Evolutionary conservation across 2,329 filamentous ascomycete species (phyloP), one percentile per base, ranked within the genome.

Genomic region (Reticulascus tulasneorum): DNA sequence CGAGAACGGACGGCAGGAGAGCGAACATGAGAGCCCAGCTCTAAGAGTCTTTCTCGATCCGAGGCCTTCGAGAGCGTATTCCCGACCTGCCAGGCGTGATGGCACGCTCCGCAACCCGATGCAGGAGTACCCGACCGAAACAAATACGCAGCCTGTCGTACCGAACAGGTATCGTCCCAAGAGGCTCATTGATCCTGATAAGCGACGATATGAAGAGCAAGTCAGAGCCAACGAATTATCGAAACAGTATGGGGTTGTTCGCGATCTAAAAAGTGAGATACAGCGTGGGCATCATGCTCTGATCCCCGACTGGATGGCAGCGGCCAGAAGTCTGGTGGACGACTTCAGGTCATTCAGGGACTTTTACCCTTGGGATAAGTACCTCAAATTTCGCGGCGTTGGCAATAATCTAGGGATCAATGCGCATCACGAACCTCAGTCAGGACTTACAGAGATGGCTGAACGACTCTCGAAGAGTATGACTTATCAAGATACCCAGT

Each of bases 291-390:
- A 67, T 16, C 46, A 56, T 9, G 65, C 68, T 8, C 64, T 75
- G n/a, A 57, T 69, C 6, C 50, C 55, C 2, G 47, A 56, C 5
- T 83, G 79, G 74, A 77, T 82, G 71, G 58, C 62, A 17, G 75
- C 74, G 6, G 78, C 78, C 1, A 69, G 68, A 50, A 68, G 74
- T 33, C 66, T 84, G 7, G 69, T 81, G 9, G 72, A 81, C 39
- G 79, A 83, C 41, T 83, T 83, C 50, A 66, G 77, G 42, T 75
- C 75, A 0, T 72, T 77, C 45, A 80, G 77, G 48, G 69, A 74
- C 31, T 82, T 83, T 47, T 83, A 81, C 47, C 71, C 76, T 2
- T 82, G 77, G 77, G 79, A 83, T 40, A 80, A 78, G 52, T 81
- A 80, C 47, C 62, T 81, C 31, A 66, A 68, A 38, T 79, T 79